Base-by-base conservation (phyloP, 2,329 filamentous ascomycete species). In the Pleoardoris graminearum region DNA sequence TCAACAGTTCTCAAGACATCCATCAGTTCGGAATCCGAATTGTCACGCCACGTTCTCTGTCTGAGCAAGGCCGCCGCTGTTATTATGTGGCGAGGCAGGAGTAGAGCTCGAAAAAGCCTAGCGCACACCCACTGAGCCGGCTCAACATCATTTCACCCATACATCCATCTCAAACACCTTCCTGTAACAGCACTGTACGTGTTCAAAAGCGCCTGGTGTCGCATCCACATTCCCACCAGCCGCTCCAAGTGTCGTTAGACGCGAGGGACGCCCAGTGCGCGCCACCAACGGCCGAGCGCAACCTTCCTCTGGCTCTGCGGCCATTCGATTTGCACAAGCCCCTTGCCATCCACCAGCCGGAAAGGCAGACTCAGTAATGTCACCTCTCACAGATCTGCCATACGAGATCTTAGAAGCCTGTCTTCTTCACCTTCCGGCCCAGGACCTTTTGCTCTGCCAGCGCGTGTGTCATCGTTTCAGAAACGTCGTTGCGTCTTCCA, bases 361-460 rank as follows among this genome's bases (percentile, higher is more conserved):
- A 1, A 14, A 30, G 23, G 16, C 16, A n/a, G 14, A 25, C 12
- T 12, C 22, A 8, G 16, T 16, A 16, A 22, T 21, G 1, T 42
- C 44, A 10, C 19, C 39, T 19, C 29, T 54, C 21, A 16, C 19
- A 21, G n/a, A 21, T 7, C 17, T 55, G 21, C 55, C 53, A 1
- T 55, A 49, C 37, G 50, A 51, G 37, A 45, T 51, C 8, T 25
- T 58, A 17, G 56, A 60, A 43, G 37, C 39, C 4, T 51, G 53
- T 29, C 37, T 58, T 3, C 46, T 55, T 10, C 39, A 53, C 12
- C 47, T 60, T 19, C 51, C 55, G 11, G n/a, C 32, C 7, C 49
- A 44, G 23, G 51, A 60, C 25, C 50, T 60, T 2, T 45, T 60
- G 4, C 37, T 60, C 4, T 50, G 27, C 30, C 54, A 57, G 33